These are phyloP conservation scores for Grigorovia transvaalensis DNA, from an alignment of 805 yeast species.

Conservation along the genomic window DNA sequence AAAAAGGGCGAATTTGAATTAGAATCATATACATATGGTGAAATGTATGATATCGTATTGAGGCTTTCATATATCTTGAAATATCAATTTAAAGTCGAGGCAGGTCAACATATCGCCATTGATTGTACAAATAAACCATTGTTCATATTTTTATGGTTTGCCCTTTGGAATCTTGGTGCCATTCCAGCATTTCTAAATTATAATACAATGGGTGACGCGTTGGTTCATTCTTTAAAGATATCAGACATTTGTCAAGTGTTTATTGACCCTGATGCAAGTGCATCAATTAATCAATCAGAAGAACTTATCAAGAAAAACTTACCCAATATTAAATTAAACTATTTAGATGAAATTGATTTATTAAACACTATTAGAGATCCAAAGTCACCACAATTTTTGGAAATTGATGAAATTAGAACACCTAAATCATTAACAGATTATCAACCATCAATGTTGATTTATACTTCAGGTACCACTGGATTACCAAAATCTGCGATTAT, in stretches of 20 bases:
- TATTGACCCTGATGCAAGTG: conserved; percentile 61
- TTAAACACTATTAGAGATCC: conserved; percentile 31
- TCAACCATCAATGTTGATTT: conserved; percentile 62
- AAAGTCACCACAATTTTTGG: conserved; percentile 41
- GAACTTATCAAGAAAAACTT: conserved; percentile 28
- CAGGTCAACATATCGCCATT: conserved; percentile 62
- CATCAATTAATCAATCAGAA: conserved; percentile 42
- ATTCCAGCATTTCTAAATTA: conserved; percentile 78
- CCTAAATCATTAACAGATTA: conserved; percentile 41
- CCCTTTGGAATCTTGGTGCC: conserved; percentile 88
- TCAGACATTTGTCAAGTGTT: conserved; percentile 57
- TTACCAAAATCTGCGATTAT: conserved; percentile 88
- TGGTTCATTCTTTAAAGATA: conserved; percentile 68
- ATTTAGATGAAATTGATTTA: conserved; percentile 43
- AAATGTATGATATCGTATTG: conserved; percentile 56
- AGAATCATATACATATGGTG: conserved; percentile 57
- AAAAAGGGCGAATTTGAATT: conserved; percentile 49
- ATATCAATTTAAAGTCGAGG: conserved; percentile 50
- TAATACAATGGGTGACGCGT: conserved; percentile 61
- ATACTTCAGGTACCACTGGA: conserved; percentile 93
- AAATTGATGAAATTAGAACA: conserved; percentile 48
- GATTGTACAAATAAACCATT: conserved; percentile 77
- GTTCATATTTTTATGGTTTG: conserved; percentile 69
- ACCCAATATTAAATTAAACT: conserved; percentile 36
- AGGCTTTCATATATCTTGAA: conserved; percentile 56